A percentile compares a stretch with the other conserved stretches of the same genome.
Evolutionary conservation across 2,329 filamentous ascomycete species (phyloP).

Genomic region (Aspergillus hortae): DNA sequence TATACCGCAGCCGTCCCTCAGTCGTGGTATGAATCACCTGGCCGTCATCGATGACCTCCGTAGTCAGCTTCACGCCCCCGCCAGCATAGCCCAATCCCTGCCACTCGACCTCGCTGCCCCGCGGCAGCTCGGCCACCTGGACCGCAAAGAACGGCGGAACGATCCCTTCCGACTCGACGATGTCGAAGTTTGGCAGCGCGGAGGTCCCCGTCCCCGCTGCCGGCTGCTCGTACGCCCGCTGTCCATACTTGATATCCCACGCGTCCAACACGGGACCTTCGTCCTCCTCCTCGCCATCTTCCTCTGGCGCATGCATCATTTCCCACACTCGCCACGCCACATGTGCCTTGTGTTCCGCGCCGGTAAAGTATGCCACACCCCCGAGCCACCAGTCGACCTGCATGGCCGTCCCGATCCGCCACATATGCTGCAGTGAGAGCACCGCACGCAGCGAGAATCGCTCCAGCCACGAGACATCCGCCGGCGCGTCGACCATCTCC

Average conservation of each 20-base stretch:
- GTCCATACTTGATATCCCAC: slow-evolving; percentile 54
- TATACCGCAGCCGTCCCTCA: slow-evolving; percentile 23
- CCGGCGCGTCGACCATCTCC: slow-evolving; percentile 42
- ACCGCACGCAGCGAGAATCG: slow-evolving; percentile 58
- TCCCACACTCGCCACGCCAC: slow-evolving; percentile 47
- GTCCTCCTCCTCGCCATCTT: slow-evolving; percentile 38
- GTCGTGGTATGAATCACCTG: slow-evolving; percentile 20
- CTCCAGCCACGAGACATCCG: slow-evolving; percentile 21
- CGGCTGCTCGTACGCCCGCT: slow-evolving; percentile 46
- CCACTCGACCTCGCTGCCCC: slow-evolving; percentile 77
- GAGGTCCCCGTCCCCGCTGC: slow-evolving; percentile 15
- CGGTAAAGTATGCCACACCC: slow-evolving; percentile 69
- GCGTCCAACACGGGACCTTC: slow-evolving; percentile 47
- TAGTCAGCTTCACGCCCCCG: slow-evolving; percentile 21
- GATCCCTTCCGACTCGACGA: slow-evolving; percentile 19
- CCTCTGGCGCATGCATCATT: slow-evolving; percentile 26
- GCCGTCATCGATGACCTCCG: slow-evolving; percentile 12
- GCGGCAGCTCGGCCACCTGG: slow-evolving; percentile 73
- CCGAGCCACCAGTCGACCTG: slow-evolving; percentile 71
- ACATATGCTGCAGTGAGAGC: slow-evolving; percentile 83
- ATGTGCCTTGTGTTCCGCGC: slow-evolving; percentile 31
- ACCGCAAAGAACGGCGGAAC: slow-evolving; percentile 69
- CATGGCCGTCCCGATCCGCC: slow-evolving; percentile 72
- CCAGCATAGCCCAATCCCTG: slow-evolving; percentile 61
- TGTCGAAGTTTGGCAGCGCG: slow-evolving; percentile 25